Evolutionary conservation across 257 asterid species (phyloP).

Genomic region (Solanum dulcamara): DNA sequence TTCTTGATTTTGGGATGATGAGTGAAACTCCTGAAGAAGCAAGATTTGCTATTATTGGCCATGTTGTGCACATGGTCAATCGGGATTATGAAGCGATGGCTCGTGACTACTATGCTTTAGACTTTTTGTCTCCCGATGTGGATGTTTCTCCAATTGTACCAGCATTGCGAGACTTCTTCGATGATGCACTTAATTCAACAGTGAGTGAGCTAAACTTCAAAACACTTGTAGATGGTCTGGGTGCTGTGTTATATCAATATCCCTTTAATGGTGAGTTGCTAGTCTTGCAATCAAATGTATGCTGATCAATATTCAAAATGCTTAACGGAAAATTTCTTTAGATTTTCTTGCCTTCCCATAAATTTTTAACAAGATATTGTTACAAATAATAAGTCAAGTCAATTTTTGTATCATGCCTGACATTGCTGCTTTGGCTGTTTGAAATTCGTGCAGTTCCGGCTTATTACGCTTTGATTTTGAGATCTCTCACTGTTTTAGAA

Average conservation of each 20-base stretch:
- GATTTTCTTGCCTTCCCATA: background rate
- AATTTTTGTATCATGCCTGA: slow-evolving; percentile 6
- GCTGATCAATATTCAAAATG: background rate
- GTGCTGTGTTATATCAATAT: slow-evolving; percentile 80
- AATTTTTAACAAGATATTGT: background rate
- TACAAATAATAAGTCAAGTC: background rate
- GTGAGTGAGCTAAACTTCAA: slow-evolving; percentile 96
- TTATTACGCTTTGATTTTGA: slow-evolving; percentile 89
- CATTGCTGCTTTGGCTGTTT: slow-evolving; percentile 7
- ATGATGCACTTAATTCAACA: slow-evolving; percentile 80
- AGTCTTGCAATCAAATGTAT: background rate
- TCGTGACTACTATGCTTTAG: slow-evolving; percentile 92
- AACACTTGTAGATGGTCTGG: slow-evolving; percentile 90
- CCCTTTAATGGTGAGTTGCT: slow-evolving; percentile 78
- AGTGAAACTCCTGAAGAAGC: slow-evolving; percentile 99
- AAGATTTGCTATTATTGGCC: slow-evolving; percentile 93
- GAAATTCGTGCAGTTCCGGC: slow-evolving; percentile 80
- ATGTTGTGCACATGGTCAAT: slow-evolving; percentile 97
- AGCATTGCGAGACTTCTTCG: slow-evolving; percentile 76
- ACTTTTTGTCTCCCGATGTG: slow-evolving; percentile 81
- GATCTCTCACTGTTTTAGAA: slow-evolving; percentile 98
- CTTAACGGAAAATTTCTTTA: background rate
- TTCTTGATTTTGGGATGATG: slow-evolving; percentile 99
- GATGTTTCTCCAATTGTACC: slow-evolving; percentile 97
- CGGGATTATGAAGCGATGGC: slow-evolving; percentile 99